Evolutionary conservation across 495 filamentous ascomycete genomes (phyloP), one percentile per base, ranked within the genome.

Genomic region (Hamigera avellanea): DNA sequence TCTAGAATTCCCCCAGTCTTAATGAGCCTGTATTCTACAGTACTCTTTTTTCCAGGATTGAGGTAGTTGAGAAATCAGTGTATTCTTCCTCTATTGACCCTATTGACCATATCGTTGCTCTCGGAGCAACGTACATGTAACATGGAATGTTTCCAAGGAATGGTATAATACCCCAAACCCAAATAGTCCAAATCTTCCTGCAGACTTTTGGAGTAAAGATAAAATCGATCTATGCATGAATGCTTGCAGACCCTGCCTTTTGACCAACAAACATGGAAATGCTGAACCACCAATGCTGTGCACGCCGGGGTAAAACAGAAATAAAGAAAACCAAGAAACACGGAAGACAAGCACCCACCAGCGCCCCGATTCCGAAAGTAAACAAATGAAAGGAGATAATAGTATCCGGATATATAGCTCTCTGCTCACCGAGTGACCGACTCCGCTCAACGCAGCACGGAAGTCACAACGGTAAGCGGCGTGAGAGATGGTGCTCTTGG

Each of bases 341-440:
- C 54, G 56, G 45, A 57, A 52, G 31, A 52, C 47, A 42, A 52
- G 41, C 38, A 61, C 53, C 59, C 61, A 58, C 62, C 56, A 61
- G 56, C 59, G 62, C 62, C 59, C 43, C 41, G 36, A 53, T 39
- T 38, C 32, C 19, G 28, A 48, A 28, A 43, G 41, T 28, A 43
- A 40, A 49, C 14, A 38, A 44, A 37, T 10, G 48, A 40, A 43
- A 41, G 17, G 40, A 40, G 45, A 36, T 27, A 49, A 43, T 19
- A 23, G n/a, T 48, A 43, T 18, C 16, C 27, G 41, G 28, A 33
- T 25, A 33, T 32, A 15, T 32, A 32, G 29, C n/a, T n/a, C n/a
- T n/a, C n/a, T n/a, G n/a, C n/a, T n/a, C n/a, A n/a, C n/a, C n/a
- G 14, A 10, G 29, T 10, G 6, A 15, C 14, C 12, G n/a, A n/a